Conservation (phyloP, 768 basidiomycete species). For the Suillus paluster region DNA sequence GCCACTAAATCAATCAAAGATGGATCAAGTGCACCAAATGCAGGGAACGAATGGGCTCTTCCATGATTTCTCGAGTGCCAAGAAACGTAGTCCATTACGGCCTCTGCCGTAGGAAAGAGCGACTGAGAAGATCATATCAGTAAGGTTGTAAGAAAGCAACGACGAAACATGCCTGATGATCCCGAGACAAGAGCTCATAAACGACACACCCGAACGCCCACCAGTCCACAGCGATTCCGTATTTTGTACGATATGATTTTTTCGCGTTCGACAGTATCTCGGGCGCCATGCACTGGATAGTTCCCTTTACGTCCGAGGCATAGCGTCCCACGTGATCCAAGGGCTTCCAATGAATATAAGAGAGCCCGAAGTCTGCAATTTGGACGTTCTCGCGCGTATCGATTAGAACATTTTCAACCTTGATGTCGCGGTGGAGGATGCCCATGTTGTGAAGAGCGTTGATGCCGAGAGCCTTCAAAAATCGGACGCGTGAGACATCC, state of each 20-base stretch:
- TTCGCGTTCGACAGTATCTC: slow-evolving; percentile 40
- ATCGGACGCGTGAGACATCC: slow-evolving; percentile 4
- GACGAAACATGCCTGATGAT: slow-evolving; percentile 26
- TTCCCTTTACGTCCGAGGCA: slow-evolving; percentile 36
- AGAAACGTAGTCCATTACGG: slow-evolving; percentile 25
- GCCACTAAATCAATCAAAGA: slow-evolving; percentile 31
- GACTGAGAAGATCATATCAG: slow-evolving; percentile 22
- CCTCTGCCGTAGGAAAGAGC: slow-evolving; percentile 34
- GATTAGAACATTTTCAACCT: slow-evolving; percentile 72
- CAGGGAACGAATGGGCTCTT: slow-evolving; percentile 25
- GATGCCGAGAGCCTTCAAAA: slow-evolving; percentile 45
- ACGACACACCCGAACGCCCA: slow-evolving; percentile 47
- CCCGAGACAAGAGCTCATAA: slow-evolving; percentile 40
- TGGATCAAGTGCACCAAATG: slow-evolving; percentile 24
- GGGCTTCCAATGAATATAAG: slow-evolving; percentile 25
- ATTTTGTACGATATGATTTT: slow-evolving; percentile 16
- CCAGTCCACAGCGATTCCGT: slow-evolving; percentile 43
- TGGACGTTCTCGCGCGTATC: slow-evolving; percentile 43
- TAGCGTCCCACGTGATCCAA: slow-evolving; percentile 22
- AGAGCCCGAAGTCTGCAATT: slow-evolving; percentile 47
- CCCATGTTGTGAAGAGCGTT: slow-evolving; percentile 57
- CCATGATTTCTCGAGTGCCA: slow-evolving; percentile 16
- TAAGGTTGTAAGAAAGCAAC: neutral
- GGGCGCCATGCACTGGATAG: slow-evolving; percentile 44
- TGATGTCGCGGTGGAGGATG: slow-evolving; percentile 71